Evolutionary conservation across 2,329 filamentous ascomycete species (phyloP), one percentile per base, ranked within the genome.

Genomic region (Ampelomyces quisqualis): DNA sequence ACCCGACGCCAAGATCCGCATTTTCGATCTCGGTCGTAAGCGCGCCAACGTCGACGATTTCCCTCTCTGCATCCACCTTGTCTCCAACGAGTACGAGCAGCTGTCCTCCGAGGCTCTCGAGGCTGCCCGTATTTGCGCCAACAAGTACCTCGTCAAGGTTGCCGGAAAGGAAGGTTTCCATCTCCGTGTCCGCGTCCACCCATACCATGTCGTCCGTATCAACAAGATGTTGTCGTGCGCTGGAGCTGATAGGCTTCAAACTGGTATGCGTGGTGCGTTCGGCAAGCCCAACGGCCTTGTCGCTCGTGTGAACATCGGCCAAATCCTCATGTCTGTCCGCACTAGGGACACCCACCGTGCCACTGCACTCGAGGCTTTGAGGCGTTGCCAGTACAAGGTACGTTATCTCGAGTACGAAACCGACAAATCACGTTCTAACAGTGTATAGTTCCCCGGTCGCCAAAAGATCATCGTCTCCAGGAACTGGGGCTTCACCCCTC

Each of bases 171-270:
- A 85, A 79, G 77, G 78, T 73, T 84, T 85, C 80, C 81, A 85
- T 73, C 71, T 85, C 54, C 81, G 81, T 59, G 79, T 84, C 68
- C 81, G 93, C 73, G 90, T 90, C 71, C 93, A 98, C 84, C 93
- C 93, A 62, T 98, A 88, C 89, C 93, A 98, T 83, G 93, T 98
- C 78, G 87, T 98, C 82, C 93, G 93, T 79, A 98, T 98, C 90
- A 98, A 98, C 90, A 98, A 98, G 88, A 98, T 98, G 93, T 91
- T 98, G 89, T 97, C 93, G 73, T 98, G 93, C 77, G 93, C 93
- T 71, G 93, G 93, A 84, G 93, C 93, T 85, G 93, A 98, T 97
- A 90, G 93, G 86, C 82, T 98, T 77, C 93, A 98, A 80, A 98
- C 93, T 67, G 93, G 93, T 82, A 98, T 98, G 93, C 91, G 93